A percentile compares a stretch with the other conserved stretches of the same genome.
Conservation (phyloP, 805 yeast species). For the Kodamaea kaohsiungensis region DNA sequence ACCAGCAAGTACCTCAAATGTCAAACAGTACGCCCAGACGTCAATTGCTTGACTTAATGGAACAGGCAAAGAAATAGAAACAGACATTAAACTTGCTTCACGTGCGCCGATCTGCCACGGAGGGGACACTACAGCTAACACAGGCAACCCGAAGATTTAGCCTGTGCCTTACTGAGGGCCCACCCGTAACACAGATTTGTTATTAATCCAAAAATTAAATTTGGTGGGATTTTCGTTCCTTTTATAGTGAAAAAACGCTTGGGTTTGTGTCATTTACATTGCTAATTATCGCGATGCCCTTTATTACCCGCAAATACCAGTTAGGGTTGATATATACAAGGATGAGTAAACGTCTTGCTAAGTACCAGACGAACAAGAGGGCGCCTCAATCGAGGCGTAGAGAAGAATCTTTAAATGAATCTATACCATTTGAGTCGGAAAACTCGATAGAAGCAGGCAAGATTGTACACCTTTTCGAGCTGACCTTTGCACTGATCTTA, state of each 20-base stretch:
- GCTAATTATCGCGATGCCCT: conserved; percentile 4
- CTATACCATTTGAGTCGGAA: conserved; percentile 36
- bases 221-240: background rate
- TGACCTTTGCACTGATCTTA: conserved; percentile 32
- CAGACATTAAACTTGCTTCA: conserved; percentile 52
- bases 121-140: conserved; percentile 33
- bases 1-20: conserved; percentile 31
- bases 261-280: background rate
- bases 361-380: conserved; percentile 24
- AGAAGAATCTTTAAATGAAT: conserved; percentile 14
- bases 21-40: conserved; percentile 22
- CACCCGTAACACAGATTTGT: conserved; percentile 56
- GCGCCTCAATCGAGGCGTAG: background rate
- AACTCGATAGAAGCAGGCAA: conserved; percentile 33
- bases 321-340: background rate
- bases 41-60: conserved; percentile 19
- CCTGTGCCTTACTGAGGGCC: conserved; percentile 38
- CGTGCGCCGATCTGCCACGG: conserved; percentile 72
- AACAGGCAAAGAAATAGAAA: conserved; percentile 9
- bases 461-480: conserved; percentile 38
- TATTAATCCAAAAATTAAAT: background rate
- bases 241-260: conserved; percentile 12
- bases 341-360: conserved; percentile 37
- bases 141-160: conserved; percentile 34
- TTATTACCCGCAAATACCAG: conserved; percentile 14